Conservation (phyloP, 2,329 filamentous ascomycete genomes). For the Aspergillus spinulosporus region DNA sequence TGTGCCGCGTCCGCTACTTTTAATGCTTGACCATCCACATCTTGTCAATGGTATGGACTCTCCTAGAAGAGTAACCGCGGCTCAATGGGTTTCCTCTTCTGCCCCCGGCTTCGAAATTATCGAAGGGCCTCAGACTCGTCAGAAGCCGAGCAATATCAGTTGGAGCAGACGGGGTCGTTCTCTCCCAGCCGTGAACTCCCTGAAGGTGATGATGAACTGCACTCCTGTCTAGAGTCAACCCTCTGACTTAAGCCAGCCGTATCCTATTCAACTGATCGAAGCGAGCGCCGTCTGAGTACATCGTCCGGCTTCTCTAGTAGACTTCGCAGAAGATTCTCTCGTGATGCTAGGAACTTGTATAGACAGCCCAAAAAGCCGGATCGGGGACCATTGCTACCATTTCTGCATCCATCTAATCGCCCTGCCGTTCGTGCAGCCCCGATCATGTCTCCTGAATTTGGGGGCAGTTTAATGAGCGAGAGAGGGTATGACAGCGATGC, state of each 20-base stretch:
- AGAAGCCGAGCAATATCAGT: conserved; percentile 17
- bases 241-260: conserved; percentile 12
- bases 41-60: neutral
- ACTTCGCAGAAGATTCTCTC: conserved; percentile 37
- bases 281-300: conserved; percentile 12
- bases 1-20: neutral
- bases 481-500: conserved; percentile 46
- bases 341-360: conserved; percentile 28
- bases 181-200: conserved; percentile 2
- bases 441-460: conserved; percentile 24
- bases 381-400: conserved; percentile 19
- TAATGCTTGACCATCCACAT: neutral
- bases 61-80: neutral
- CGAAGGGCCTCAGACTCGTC: conserved; percentile 21
- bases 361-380: conserved; percentile 17
- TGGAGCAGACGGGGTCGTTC: conserved; percentile 4
- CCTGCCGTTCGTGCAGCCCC: conserved; percentile 10
- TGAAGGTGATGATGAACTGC: conserved; percentile 18
- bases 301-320: conserved; percentile 29
- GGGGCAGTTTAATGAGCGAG: conserved; percentile 40
- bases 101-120: conserved; percentile 27
- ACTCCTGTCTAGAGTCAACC: neutral
- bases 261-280: conserved; percentile 11
- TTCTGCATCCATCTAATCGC: conserved; percentile 23
- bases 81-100: conserved; percentile 29